Conservation (phyloP, 208 protist genomes). For the Giardia duodenalis region DNA sequence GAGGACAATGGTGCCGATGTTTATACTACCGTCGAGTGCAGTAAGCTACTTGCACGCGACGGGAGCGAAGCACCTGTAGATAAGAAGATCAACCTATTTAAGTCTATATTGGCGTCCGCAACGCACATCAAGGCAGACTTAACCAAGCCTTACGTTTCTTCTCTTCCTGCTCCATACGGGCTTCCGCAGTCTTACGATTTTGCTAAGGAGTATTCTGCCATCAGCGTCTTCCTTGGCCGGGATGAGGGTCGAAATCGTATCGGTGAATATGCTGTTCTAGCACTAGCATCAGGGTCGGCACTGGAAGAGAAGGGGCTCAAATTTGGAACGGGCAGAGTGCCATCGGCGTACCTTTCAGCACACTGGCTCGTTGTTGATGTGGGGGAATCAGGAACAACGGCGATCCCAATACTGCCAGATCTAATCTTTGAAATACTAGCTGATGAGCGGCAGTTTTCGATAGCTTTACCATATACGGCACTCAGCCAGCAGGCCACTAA, state of each 20-base stretch:
- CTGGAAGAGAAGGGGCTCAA: background rate
- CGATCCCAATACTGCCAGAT: background rate
- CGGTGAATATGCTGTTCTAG: background rate
- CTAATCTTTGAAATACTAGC: background rate
- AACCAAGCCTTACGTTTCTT: background rate
- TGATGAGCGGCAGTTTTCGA: background rate
- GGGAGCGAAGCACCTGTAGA: background rate
- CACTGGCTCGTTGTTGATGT: background rate
- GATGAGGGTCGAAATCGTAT: background rate
- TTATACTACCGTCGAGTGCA: background rate
- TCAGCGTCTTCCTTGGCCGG: background rate
- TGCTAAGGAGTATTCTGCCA: background rate
- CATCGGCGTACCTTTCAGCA: background rate
- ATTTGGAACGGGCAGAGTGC: too few relatives aligned
- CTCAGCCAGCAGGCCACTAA: background rate
- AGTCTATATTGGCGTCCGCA: background rate
- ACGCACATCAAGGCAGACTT: background rate
- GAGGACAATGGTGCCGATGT: background rate
- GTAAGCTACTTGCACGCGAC: background rate
- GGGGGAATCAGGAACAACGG: background rate
- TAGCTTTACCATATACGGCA: background rate
- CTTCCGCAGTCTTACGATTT: background rate
- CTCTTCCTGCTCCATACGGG: background rate
- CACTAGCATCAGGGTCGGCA: background rate
- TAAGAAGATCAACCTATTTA: background rate